These are phyloP conservation scores for Chrysoporthe deuterocubensis DNA, from an alignment of 2,329 filamentous ascomycete species.

Conservation along the genomic window DNA sequence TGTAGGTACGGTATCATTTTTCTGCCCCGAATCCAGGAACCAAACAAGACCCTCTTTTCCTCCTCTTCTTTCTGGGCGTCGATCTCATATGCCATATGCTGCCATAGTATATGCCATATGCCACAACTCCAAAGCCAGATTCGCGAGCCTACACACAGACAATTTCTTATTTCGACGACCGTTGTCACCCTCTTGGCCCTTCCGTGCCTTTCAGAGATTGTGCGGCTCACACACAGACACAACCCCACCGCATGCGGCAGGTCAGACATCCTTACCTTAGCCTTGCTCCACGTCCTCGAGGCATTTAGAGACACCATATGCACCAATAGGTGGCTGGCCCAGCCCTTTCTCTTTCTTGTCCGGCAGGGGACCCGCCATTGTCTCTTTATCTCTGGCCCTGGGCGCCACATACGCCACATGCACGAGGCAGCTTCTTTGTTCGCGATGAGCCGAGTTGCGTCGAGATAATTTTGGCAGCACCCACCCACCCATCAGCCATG, in stretches of 20 bases:
- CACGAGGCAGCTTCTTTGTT: no score
- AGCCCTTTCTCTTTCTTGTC: not conserved
- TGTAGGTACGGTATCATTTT: not conserved
- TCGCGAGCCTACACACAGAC: constrained; percentile 13
- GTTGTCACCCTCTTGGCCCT: not conserved
- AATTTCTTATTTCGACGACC: constrained; percentile 12
- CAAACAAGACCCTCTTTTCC: not conserved
- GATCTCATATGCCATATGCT: not conserved
- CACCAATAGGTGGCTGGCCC: not conserved
- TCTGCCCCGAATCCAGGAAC: not conserved
- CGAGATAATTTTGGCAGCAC: not conserved
- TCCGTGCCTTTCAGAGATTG: not conserved
- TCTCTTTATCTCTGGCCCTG: not conserved
- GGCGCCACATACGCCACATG: constrained; percentile 2
- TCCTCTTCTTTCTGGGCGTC: not conserved
- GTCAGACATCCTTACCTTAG: not conserved
- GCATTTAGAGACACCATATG: not conserved
- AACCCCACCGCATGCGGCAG: not conserved
- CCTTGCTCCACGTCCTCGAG: not conserved
- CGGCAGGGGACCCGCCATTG: not conserved
- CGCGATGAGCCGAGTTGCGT: not conserved
- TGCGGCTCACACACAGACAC: not conserved
- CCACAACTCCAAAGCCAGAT: not conserved
- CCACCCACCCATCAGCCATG: not conserved
- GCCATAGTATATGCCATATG: not conserved